Percentiles rank a stretch among this genome's conserved stretches.
Evolutionary conservation across 2,329 filamentous ascomycete genomes (phyloP).

Genomic region (Pezicula rhizophila): DNA sequence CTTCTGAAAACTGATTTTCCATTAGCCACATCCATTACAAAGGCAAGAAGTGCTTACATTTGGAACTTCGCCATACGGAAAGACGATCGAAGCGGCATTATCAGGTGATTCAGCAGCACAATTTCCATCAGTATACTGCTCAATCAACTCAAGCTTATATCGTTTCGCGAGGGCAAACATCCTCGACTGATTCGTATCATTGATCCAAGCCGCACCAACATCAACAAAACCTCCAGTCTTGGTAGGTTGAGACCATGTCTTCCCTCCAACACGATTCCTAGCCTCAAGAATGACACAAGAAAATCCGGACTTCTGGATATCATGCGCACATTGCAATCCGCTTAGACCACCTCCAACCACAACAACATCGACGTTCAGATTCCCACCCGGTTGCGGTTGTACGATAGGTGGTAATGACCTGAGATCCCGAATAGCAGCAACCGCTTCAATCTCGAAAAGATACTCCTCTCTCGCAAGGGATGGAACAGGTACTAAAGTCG

Average conservation of each 20-base stretch:
- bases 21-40: no score
- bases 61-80: background rate
- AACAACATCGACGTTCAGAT: conserved; percentile 6
- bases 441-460: background rate
- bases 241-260: conserved; percentile 23
- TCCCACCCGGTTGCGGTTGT: background rate
- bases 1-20: background rate
- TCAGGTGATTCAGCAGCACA: conserved; percentile 1
- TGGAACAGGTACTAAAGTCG: background rate
- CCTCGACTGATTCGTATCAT: conserved; percentile 26
- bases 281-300: conserved; percentile 32
- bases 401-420: background rate
- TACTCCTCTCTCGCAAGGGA: background rate
- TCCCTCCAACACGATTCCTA: conserved; percentile 36
- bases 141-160: conserved; percentile 37
- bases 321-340: conserved; percentile 13
- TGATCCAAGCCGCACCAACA: conserved; percentile 54
- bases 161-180: conserved; percentile 36
- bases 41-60: background rate
- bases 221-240: conserved; percentile 35
- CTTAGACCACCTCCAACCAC: conserved; percentile 9
- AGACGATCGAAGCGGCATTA: background rate
- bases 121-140: conserved; percentile 40
- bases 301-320: conserved; percentile 12
- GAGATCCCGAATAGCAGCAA: background rate